Evolutionary conservation across 495 filamentous ascomycete genomes (phyloP), one percentile per base, ranked within the genome.

Genomic region (Annulohypoxylon stygium): DNA sequence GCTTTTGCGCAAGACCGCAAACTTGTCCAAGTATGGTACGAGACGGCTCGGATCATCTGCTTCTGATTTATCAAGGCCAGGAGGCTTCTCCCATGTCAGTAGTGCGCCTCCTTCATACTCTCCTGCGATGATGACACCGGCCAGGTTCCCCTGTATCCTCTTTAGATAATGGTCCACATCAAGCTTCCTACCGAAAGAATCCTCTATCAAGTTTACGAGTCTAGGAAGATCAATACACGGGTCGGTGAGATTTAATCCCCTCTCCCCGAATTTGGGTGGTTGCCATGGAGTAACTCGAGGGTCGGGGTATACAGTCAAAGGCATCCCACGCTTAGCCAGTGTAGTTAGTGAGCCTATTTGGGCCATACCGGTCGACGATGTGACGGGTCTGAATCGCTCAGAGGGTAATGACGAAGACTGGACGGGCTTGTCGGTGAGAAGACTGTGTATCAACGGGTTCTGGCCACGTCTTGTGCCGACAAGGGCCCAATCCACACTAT

Each of bases 21-120:
- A 99, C 81, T 99, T 99, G 78, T 99, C 96, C 23, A 99, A 83
- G 79, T 99, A 99, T 0, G 95, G 97, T 0, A 99, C 91, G 78
- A 93, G 86, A 3, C 90, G 83, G 8, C 82, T 81, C 50, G 83
- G 84, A 18, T 80, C 83, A 51, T 85, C 83, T 18, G 87, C 86
- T 61, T 85, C 84, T 54, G 87, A 84, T 55, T 89, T 82, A 16
- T 77, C 59, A 1, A 90, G 79, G 0, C 86, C 86, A 0, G 88
- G 89, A 0, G 95, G 93, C 34, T 85, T 82, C 84, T 99, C 96
- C 96, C 96, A 99, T 1, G 96, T 99, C 16, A 98, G 82, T 37
- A 99, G 89, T 8, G 96, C 96, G 1, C 93, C 96, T 58, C 96
- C 96, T 84, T 98, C 96, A 78, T 99, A 99, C 69, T 97, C 92